Base-by-base conservation (phyloP, 2,329 filamentous ascomycete genomes). In the Aspergillus felis region DNA sequence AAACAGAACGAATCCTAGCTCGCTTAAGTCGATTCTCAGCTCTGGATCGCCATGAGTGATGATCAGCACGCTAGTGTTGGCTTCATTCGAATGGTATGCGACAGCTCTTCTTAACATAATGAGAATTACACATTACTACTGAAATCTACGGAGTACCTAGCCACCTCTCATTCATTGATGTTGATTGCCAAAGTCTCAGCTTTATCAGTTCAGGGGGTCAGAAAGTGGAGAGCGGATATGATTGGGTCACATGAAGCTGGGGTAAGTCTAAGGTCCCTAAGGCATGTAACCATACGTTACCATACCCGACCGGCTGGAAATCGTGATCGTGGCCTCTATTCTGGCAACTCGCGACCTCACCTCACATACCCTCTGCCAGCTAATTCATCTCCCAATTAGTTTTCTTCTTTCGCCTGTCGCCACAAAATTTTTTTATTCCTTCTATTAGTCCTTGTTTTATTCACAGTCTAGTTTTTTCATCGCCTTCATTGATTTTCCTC, bases 301-400 rank as follows among this genome's bases (percentile, higher is more conserved):
- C 38, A 50, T 54, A 54, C 53, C n/a, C 20, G 12, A 24, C 24
- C 6, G 22, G 10, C 44, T 47, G 44, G 44, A 47, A 47, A 47
- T 47, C 59, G 64, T 63, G 63, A 66, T 63, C 65, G 65, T 67
- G 65, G 63, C 65, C 65, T 66, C 64, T 67, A 22, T 66, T 64
- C 50, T 59, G 48, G 57, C 58, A 56, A 57, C 58, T 62, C 58
- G 57, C 64, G 58, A 63, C 64, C 50, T 65, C 61, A 63, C 50
- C 56, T 60, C 56, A 51, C 57, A 54, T 54, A 50, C 44, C 51
- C 56, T 51, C 41, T 54, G 38, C 56, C 51, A 53, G 52, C 52
- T 51, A 54, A 51, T 56, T 47, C 57, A 25, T 48, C 49, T 17
- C 51, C 38, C 53, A 10, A 54, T 35, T 50, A 41, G 41, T 50